phyloP scores from a whole-genome alignment of 306 rosid species.

The Trifolium fragiferum region DNA sequence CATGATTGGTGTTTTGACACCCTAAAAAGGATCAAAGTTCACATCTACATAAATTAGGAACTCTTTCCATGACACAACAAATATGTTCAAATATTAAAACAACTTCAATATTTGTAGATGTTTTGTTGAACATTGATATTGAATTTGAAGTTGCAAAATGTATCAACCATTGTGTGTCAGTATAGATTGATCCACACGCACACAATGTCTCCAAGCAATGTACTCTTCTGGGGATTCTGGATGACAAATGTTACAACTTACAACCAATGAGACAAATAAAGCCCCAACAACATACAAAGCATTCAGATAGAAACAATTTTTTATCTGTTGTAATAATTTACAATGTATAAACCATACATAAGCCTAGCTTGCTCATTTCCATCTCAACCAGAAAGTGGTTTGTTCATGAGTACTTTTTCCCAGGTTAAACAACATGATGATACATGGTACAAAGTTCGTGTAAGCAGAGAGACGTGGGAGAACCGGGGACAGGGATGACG shows the following conservation, averaged over 20 bases:
- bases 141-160: background rate
- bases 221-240: background rate
- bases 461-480: no score
- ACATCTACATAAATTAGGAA: background rate
- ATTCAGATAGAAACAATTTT: background rate
- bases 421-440: background rate
- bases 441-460: background rate
- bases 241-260: background rate
- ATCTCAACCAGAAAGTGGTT: background rate
- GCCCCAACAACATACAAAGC: background rate
- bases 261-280: background rate
- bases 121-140: constrained; percentile 29
- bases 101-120: constrained; percentile 7
- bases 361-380: background rate
- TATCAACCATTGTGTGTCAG: constrained; percentile 29
- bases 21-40: no score
- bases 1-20: no score
- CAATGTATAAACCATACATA: background rate
- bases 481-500: background rate
- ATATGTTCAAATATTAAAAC: constrained; percentile 10
- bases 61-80: constrained; percentile 13
- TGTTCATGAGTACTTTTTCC: background rate
- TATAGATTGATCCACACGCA: constrained; percentile 2
- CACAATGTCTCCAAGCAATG: background rate
- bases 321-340: background rate